phyloP scores from a whole-genome alignment of 805 yeast species.

The Wickerhamiella shivajii region DNA sequence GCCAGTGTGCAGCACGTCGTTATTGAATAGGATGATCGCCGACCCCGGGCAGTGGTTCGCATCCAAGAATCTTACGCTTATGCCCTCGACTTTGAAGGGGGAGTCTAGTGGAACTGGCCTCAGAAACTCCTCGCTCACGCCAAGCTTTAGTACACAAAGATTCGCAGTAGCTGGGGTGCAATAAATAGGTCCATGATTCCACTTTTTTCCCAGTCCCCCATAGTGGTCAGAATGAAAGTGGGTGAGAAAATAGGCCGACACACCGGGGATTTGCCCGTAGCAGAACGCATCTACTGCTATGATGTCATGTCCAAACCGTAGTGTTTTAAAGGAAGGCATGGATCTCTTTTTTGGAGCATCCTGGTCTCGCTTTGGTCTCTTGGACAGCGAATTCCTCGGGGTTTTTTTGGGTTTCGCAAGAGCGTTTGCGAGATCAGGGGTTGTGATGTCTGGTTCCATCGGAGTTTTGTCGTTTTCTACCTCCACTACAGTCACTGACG shows the following conservation, averaged over 20 bases:
- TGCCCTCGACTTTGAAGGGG: slow-evolving; percentile 28
- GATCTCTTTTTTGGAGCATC: slow-evolving; percentile 1
- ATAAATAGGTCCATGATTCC: slow-evolving; percentile 61
- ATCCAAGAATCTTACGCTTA: slow-evolving; percentile 48
- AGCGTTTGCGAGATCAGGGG: too few species aligned
- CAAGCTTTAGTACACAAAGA: slow-evolving; percentile 39
- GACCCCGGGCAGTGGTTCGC: slow-evolving; percentile 99
- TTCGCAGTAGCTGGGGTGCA: slow-evolving; percentile 58
- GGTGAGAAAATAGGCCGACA: slow-evolving; percentile 23
- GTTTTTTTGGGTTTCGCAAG: background rate
- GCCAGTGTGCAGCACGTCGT: slow-evolving; percentile 62
- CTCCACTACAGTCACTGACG: too few species aligned
- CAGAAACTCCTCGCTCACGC: slow-evolving; percentile 34
- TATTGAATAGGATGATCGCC: slow-evolving; percentile 57
- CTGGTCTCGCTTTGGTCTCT: background rate
- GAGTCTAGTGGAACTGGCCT: slow-evolving; percentile 31
- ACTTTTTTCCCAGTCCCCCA: slow-evolving; percentile 63
- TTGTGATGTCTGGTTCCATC: too few species aligned
- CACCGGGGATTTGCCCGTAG: slow-evolving; percentile 23
- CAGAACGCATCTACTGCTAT: slow-evolving; percentile 29
- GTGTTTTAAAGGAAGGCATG: slow-evolving; percentile 23
- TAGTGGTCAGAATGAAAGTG: slow-evolving; percentile 95
- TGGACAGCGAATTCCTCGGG: background rate
- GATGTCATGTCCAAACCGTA: slow-evolving; percentile 18
- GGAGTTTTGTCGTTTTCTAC: too few species aligned